These are phyloP conservation scores for Paraphoma chrysanthemicola DNA, from an alignment of 2,329 filamentous ascomycete species.

Conservation along the genomic window DNA sequence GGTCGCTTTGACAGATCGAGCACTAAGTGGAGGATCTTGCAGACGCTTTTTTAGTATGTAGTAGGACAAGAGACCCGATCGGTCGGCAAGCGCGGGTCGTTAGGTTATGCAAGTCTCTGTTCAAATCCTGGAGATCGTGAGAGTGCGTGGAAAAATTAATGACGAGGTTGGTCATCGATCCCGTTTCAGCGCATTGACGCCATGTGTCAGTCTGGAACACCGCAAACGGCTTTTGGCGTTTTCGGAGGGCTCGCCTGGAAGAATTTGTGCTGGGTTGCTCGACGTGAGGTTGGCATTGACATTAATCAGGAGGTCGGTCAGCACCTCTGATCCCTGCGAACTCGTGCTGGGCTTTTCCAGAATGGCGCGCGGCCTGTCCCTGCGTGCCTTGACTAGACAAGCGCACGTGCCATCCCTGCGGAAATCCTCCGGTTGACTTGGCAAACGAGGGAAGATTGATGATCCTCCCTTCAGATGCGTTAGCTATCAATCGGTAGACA, in stretches of 20 bases:
- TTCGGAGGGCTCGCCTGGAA: not conserved
- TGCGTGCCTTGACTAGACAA: not conserved
- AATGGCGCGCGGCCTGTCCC: not conserved
- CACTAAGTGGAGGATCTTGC: not conserved
- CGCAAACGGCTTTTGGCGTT: not conserved
- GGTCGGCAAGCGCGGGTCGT: not conserved
- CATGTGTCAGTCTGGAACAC: not conserved
- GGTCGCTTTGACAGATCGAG: not conserved
- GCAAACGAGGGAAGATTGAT: not conserved
- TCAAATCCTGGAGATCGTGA: not conserved
- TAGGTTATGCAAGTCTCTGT: not conserved
- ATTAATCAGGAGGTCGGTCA: slow-evolving; percentile 9
- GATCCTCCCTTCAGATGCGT: not conserved
- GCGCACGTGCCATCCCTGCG: slow-evolving; percentile 5
- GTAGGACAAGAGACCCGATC: not conserved
- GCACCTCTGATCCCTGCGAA: not conserved
- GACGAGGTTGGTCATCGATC: not conserved
- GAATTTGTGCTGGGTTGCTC: not conserved
- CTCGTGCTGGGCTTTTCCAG: not conserved
- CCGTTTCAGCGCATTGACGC: not conserved
- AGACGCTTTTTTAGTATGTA: not conserved
- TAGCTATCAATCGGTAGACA: not conserved
- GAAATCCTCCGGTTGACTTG: not conserved
- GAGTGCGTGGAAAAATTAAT: not conserved
- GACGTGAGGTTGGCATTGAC: not conserved